Evolutionary conservation across 495 filamentous ascomycete genomes (phyloP), one percentile per base, ranked within the genome.

Genomic region (Neurospora sp.): DNA sequence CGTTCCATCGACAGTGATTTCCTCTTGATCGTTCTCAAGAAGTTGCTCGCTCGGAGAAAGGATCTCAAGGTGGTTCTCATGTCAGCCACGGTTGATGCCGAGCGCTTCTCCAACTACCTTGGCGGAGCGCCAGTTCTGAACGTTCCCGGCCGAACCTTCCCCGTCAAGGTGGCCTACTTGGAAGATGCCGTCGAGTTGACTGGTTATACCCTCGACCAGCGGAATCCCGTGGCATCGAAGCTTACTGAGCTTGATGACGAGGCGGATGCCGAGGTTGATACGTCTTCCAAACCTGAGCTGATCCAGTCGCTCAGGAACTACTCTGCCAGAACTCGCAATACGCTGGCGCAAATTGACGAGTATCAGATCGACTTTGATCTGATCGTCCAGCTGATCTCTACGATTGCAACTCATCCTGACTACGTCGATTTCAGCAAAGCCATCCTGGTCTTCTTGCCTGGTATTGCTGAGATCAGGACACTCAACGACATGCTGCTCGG

Each of bases 1-100:
- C 89, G 94, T 71, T 92, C 92, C 24, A 98, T 99, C 74, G 96
- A 98, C 80, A 96, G 93, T 71, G 96, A 99, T 76, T 98, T 99
- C 80, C 85, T 99, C 24, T 84, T 99, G 15, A 92, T 98, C 73
- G 90, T 98, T 3, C 86, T 99, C 31, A 92, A 93, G 76, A 92
- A 94, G 75, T 84, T 98, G 19, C 87, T 97, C 78, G 75, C 86
- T 28, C 86, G 86, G 71, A 86, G 93, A 69, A 91, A 90, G 69
- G 88, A 94, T 66, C 82, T 97, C 66, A 88, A 87, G 76, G 91
- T 99, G 38, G 86, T 99, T 39, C 87, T 99, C 36, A 99, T 98
- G 96, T 97, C 94, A 70, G 96, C 96, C 7, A 99, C 96, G 4
- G 91, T 98, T 10, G 93, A 99, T 80, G 93, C 96, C 8, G 90